phyloP scores from a whole-genome alignment of 371 early-diverging fungal genomes.

The Thermomucor indicae-seudaticae region DNA sequence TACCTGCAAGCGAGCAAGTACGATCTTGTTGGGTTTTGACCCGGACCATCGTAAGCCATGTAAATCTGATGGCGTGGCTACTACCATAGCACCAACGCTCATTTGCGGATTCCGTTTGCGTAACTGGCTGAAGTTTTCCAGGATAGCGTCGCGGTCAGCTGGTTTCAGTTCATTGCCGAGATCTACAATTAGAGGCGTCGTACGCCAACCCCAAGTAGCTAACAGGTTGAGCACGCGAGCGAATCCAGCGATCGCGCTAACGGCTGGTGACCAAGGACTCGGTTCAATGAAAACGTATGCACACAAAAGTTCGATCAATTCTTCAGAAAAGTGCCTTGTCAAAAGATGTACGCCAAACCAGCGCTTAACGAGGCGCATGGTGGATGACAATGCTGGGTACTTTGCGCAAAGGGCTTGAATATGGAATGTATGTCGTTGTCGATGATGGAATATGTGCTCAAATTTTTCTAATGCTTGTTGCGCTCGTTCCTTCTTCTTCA shows the following conservation, averaged over 20 bases:
- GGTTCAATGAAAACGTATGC: conserved; percentile 63
- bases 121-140: conserved; percentile 37
- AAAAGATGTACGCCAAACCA: conserved; percentile 82
- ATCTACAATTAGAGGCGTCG: conserved; percentile 75
- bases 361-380: conserved; percentile 80
- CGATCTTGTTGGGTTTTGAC: conserved; percentile 45
- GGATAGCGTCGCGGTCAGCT: conserved; percentile 40
- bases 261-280: conserved; percentile 58
- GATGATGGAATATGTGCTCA: conserved; percentile 45
- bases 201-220: conserved; percentile 69
- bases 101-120: conserved; percentile 37
- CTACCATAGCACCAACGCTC: conserved; percentile 56
- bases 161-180: conserved; percentile 57
- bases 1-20: conserved; percentile 55
- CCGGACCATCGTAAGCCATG: conserved; percentile 53
- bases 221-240: conserved; percentile 69
- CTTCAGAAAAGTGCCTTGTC: conserved; percentile 53
- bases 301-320: conserved; percentile 58
- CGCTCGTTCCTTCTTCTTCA: conserved; percentile 21
- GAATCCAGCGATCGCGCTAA: conserved; percentile 66
- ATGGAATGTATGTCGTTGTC: conserved; percentile 60
- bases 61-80: conserved; percentile 63
- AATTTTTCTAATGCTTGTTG: conserved; percentile 49
- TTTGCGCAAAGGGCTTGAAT: conserved; percentile 69
- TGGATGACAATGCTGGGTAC: conserved; percentile 63